Percentiles rank a stretch among this genome's conserved stretches.
Evolutionary conservation across 345 rosid species (phyloP).

Genomic region (Euphorbia lathyris): DNA sequence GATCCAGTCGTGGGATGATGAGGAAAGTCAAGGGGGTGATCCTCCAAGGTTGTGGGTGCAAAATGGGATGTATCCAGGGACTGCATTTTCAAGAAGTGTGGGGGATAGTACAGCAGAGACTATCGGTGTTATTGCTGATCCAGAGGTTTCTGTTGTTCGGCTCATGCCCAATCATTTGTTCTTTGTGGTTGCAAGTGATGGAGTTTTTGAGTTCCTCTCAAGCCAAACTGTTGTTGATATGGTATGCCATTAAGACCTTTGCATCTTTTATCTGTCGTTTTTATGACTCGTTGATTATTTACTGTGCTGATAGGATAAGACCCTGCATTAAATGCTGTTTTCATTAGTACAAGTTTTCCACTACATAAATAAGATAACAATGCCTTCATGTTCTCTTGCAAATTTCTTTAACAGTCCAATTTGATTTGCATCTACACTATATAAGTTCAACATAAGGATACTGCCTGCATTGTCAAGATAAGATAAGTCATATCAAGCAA

Average conservation of each 20-base stretch:
- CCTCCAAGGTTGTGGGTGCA: conserved; percentile 98
- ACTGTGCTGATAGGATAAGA: conserved; percentile 8
- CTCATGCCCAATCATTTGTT: conserved; percentile 67
- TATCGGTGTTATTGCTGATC: conserved; percentile 81
- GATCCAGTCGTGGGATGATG: conserved; percentile 80
- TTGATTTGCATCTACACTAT: neutral
- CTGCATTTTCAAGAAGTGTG: conserved; percentile 90
- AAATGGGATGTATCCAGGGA: conserved; percentile 91
- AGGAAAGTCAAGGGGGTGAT: conserved; percentile 86
- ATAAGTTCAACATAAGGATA: neutral
- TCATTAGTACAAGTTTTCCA: neutral
- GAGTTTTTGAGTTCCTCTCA: conserved; percentile 91
- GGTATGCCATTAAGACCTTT: conserved; percentile 41
- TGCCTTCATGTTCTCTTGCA: neutral
- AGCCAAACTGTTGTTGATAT: conserved; percentile 84
- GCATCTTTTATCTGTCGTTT: neutral
- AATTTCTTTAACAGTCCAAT: neutral
- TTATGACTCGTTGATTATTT: neutral
- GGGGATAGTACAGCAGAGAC: conserved; percentile 86
- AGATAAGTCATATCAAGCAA: neutral
- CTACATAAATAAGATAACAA: neutral
- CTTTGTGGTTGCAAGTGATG: conserved; percentile 95
- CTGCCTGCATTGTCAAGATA: neutral
- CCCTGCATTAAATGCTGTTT: conserved; percentile 4
- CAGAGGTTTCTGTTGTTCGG: conserved; percentile 66